Evolutionary conservation across 1,284 basidiomycete species (phyloP).

Genomic region (Laetiporus sulphureus): DNA sequence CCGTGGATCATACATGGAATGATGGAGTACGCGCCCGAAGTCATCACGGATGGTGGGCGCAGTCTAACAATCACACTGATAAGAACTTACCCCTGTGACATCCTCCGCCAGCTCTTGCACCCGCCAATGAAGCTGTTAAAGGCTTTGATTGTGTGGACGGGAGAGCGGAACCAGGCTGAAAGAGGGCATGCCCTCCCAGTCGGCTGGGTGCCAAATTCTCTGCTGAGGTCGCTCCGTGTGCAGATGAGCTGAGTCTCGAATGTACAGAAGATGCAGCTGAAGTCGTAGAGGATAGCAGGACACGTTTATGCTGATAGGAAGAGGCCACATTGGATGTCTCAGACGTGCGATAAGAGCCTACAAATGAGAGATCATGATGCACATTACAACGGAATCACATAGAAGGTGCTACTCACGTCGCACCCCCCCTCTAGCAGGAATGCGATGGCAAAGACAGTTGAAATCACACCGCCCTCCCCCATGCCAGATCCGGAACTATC

Average conservation of each 20-base stretch:
- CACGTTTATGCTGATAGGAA: conserved; percentile 63
- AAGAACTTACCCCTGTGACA: conserved; percentile 52
- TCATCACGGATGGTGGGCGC: conserved; percentile 60
- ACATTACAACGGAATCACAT: not conserved
- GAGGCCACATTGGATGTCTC: conserved; percentile 47
- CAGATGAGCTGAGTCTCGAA: conserved; percentile 15
- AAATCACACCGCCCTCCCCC: no score
- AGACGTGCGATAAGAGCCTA: conserved; percentile 20
- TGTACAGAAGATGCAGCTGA: conserved; percentile 26
- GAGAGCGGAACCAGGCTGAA: conserved; percentile 14
- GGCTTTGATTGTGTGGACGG: conserved; percentile 33
- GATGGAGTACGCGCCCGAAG: conserved; percentile 63
- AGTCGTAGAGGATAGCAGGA: conserved; percentile 44
- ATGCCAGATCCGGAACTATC: no score
- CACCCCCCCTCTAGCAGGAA: conserved; percentile 53
- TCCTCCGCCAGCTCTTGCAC: conserved; percentile 15
- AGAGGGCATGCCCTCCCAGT: not conserved
- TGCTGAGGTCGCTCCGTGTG: not conserved
- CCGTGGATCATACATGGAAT: conserved; percentile 65
- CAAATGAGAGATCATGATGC: conserved; percentile 3
- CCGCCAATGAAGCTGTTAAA: conserved; percentile 25
- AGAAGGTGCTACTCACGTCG: conserved; percentile 20
- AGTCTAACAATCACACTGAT: conserved; percentile 69
- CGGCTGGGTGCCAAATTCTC: not conserved
- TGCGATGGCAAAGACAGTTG: no score